Base-by-base conservation (phyloP, 2,329 filamentous ascomycete genomes). In the Penicillium expansum region DNA sequence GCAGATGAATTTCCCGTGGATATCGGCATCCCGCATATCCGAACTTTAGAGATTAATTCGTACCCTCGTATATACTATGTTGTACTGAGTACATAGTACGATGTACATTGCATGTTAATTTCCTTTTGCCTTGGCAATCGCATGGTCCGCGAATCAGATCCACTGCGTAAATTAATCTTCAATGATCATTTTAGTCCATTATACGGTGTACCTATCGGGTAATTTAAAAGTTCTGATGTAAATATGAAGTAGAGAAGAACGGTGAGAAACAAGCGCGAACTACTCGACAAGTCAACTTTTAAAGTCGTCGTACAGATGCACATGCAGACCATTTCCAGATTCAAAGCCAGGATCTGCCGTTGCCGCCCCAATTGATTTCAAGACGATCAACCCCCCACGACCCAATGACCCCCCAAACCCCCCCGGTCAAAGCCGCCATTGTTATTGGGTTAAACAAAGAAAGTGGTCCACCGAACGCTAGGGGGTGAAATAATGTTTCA, bases 351-450 rank as follows among this genome's bases (percentile, higher is more conserved):
- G 55, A 63, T 63, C 62, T 57, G 41, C 57, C 52, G 57, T 62
- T 59, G 50, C 60, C 55, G 57, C 53, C 55, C 57, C 57, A 60
- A 62, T 60, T 57, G 56, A 55, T 58, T 55, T 59, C 48, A 57
- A 32, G 57, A 47, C 52, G 59, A 65, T 65, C 62, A 20, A 43
- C 61, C 57, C 37, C n/a, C 61, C 59, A 62, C 53, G 59, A 53
- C 35, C 44, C 30, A 52, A 42, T 44, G 55, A 37, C 44, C 44
- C 47, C 48, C 39, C 55, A 44, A 61, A 55, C 45, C 59, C 59
- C 20, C 54, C 57, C n/a, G n/a, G 52, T 57, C 52, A 49, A 52
- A 52, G 52, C 27, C 30, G 32, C 44, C 39, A 48, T 54, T 52
- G 43, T 62, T 29, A 65, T 62, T 65, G 63, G 63, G 11, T 27